phyloP scores from a whole-genome alignment of 176 grass and related monocot species.

The Raddia distichophylla region DNA sequence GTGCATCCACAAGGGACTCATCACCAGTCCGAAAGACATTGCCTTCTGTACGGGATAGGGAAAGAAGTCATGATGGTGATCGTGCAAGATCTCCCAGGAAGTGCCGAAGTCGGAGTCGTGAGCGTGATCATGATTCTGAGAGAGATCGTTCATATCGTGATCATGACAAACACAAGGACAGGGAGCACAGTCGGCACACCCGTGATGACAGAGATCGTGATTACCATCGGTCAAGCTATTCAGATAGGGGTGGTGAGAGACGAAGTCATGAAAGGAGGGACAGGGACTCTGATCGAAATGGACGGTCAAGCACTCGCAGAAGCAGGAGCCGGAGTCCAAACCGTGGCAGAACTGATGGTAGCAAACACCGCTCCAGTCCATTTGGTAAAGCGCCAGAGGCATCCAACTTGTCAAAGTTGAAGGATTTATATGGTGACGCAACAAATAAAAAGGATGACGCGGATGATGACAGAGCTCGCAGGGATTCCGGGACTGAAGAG shows the following conservation, averaged over 20 bases:
- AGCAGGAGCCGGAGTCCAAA: conserved; percentile 58
- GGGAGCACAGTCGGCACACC: conserved; percentile 41
- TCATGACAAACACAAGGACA: conserved; percentile 50
- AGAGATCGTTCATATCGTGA: conserved; percentile 49
- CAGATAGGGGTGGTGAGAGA: conserved; percentile 48
- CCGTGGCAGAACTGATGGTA: conserved; percentile 41
- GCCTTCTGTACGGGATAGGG: conserved; percentile 48
- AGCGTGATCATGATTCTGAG: conserved; percentile 39
- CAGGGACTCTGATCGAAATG: conserved; percentile 50
- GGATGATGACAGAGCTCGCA: conserved; percentile 46
- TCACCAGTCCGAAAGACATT: conserved; percentile 80
- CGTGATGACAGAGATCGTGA: conserved; percentile 49
- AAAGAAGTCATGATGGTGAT: conserved; percentile 50
- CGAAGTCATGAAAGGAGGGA: conserved; percentile 55
- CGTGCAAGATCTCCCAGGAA: conserved; percentile 47
- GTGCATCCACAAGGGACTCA: conserved; percentile 92
- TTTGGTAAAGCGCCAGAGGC: conserved; percentile 63
- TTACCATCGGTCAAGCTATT: conserved; percentile 38
- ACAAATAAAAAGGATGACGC: conserved; percentile 51
- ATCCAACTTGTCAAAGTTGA: conserved; percentile 82
- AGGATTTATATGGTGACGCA: conserved; percentile 88
- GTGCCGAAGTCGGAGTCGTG: conserved; percentile 42
- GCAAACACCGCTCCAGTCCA: conserved; percentile 56
- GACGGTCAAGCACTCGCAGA: conserved; percentile 38
- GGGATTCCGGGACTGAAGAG: conserved; percentile 80